Base-by-base conservation (phyloP, 306 rosid genomes). In the Vachellia pachyceras region DNA sequence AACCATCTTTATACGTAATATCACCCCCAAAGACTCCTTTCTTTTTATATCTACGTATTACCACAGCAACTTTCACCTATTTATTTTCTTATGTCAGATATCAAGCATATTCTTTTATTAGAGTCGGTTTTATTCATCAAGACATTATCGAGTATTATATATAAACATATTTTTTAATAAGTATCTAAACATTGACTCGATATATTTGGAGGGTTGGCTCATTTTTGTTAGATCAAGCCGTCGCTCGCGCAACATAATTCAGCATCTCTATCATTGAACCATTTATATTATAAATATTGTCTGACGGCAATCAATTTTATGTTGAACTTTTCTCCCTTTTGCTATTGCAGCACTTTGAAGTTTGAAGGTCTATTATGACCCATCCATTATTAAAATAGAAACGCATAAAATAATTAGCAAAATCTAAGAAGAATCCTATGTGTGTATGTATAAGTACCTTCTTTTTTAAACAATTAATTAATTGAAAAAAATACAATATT, bases 11-110 rank as follows among this genome's bases (percentile, higher is more conserved):
- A n/a, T 29, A 39, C 13, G 55, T 68, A 60, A 41, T 73, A 82
- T 82, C 77, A 69, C 67, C 67, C 58, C 54, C 29, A 47, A 68
- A 37, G 81, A 76, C 85, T 77, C 49, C 57, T 40, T 69, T 45
- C 49, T 47, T 82, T 77, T 20, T 36, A 15, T 49, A 49, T 15
- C 41, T 8, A 42, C 25, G 40, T 22, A 20, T 29, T 18, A 23
- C 41, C 12, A 42, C 49, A 55, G 44, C 13, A 17, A 45, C 37
- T 29, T 29, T 29, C 33, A 29, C 33, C 33, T 0, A 29, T 29
- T 29, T 29, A 29, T 29, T 29, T 29, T 29, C 33, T 29, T 29
- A 0, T 29, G 2, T 2, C 2, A 1, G 2, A 29, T 1, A 29
- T 29, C 17, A 13, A 15, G n/a, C n/a, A n/a, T n/a, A n/a, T n/a